Conservation (phyloP, 805 yeast genomes). For the Wickerhamiella sorbophila region DNA sequence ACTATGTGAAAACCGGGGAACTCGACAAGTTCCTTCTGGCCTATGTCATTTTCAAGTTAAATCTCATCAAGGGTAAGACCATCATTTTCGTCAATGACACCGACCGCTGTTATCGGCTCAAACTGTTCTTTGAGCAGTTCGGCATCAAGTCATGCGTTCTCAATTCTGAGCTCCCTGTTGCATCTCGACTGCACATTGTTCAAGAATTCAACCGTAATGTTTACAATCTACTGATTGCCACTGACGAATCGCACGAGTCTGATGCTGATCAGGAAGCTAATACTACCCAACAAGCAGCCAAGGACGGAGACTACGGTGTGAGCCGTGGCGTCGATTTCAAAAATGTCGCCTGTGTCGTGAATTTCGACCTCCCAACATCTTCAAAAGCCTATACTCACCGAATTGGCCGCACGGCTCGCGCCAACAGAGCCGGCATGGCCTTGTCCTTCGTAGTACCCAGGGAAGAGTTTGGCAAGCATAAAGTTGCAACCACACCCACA, state of each 20-base stretch:
- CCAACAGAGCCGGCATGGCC: conserved; percentile 90
- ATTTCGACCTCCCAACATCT: conserved; percentile 84
- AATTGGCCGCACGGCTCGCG: conserved; percentile 95
- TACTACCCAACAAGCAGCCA: conserved; percentile 11
- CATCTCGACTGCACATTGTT: conserved; percentile 86
- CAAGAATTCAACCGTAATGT: conserved; percentile 89
- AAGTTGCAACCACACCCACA: conserved; percentile 52
- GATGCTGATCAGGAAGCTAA: conserved; percentile 15
- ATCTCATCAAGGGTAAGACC: conserved; percentile 80
- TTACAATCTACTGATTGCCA: conserved; percentile 78
- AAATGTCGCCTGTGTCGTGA: conserved; percentile 91
- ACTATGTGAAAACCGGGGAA: conserved; percentile 73
- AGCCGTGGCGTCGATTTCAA: conserved; percentile 94
- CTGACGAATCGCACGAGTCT: conserved; percentile 65
- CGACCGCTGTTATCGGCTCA: conserved; percentile 88
- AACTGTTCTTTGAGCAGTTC: conserved; percentile 83
- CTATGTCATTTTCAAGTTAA: conserved; percentile 81
- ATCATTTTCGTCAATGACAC: conserved; percentile 82
- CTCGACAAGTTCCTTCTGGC: conserved; percentile 82
- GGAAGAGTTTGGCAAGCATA: conserved; percentile 80
- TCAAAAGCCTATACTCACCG: conserved; percentile 85
- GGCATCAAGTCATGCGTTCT: conserved; percentile 80
- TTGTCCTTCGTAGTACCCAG: conserved; percentile 78
- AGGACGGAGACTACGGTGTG: conserved; percentile 62
- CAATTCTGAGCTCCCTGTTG: conserved; percentile 83